Conservation (phyloP, 108 stramenopile species). For the Stephanodiscus minutulus region DNA sequence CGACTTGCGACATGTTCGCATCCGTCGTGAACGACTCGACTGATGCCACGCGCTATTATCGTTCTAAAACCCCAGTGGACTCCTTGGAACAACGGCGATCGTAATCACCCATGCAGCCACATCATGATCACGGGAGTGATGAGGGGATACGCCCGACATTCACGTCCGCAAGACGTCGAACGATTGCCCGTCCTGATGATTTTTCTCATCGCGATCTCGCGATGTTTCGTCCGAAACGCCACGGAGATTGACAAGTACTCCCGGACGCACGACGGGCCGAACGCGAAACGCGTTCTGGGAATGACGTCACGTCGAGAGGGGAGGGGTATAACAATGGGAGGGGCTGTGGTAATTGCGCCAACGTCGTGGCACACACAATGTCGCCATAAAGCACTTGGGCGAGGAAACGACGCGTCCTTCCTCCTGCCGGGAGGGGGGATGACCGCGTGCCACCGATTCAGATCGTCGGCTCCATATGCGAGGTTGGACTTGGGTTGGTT, state of each 20-base stretch:
- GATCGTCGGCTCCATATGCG: slow-evolving; percentile 86
- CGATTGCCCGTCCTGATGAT: slow-evolving; percentile 30
- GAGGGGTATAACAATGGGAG: background rate
- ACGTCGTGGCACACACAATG: slow-evolving; percentile 40
- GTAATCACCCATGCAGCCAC: slow-evolving; percentile 36
- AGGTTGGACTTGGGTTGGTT: slow-evolving; percentile 85
- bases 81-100: slow-evolving; percentile 27
- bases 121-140: slow-evolving; percentile 45
- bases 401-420: background rate
- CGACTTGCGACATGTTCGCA: background rate
- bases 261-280: slow-evolving; percentile 25
- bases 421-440: background rate
- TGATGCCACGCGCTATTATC: too few species aligned
- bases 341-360: slow-evolving; percentile 14
- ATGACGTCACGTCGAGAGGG: slow-evolving; percentile 15
- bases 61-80: background rate
- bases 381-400: slow-evolving; percentile 42
- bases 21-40: background rate
- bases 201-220: background rate
- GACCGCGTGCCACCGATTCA: slow-evolving; percentile 67
- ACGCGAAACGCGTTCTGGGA: slow-evolving; percentile 36
- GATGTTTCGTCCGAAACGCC: slow-evolving; percentile 31
- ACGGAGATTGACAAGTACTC: slow-evolving; percentile 41
- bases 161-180: slow-evolving; percentile 20
- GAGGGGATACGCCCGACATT: slow-evolving; percentile 30